Percentiles rank a stretch among this genome's conserved stretches.
Conservation (phyloP, 2,329 filamentous ascomycete genomes). For the Clonostachys rosea region DNA sequence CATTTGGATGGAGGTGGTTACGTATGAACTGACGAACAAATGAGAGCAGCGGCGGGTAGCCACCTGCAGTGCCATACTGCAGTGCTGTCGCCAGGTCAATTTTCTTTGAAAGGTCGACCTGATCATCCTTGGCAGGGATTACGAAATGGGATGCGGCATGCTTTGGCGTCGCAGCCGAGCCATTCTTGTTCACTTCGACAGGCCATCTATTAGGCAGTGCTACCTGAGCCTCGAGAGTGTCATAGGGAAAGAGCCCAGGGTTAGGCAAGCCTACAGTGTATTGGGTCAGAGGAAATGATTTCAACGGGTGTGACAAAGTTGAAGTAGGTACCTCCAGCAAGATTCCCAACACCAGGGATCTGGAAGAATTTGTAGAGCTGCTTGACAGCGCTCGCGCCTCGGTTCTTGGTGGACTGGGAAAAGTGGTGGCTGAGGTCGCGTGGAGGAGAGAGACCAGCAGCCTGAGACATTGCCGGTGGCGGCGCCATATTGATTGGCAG, state of each 20-base stretch:
- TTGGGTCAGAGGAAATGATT: neutral
- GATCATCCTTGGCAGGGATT: conserved; percentile 64
- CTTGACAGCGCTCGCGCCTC: conserved; percentile 67
- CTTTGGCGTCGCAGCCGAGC: conserved; percentile 28
- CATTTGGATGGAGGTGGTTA: conserved; percentile 72
- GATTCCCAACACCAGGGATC: conserved; percentile 57
- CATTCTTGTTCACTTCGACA: conserved; percentile 57
- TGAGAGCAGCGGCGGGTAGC: conserved; percentile 72
- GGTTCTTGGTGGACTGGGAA: conserved; percentile 62
- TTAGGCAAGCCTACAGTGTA: conserved; percentile 66
- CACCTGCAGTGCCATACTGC: conserved; percentile 81
- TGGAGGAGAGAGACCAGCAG: conserved; percentile 34
- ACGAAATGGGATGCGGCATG: conserved; percentile 48
- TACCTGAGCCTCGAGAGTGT: conserved; percentile 80
- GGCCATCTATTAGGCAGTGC: conserved; percentile 73
- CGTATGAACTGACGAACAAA: conserved; percentile 77
- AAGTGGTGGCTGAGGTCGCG: conserved; percentile 77
- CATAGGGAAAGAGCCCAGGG: conserved; percentile 79
- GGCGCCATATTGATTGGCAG: conserved; percentile 6
- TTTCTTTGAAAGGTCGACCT: conserved; percentile 57
- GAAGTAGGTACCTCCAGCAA: conserved; percentile 45
- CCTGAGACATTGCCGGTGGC: conserved; percentile 5
- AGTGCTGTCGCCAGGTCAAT: conserved; percentile 79
- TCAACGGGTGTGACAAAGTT: neutral
- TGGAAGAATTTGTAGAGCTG: conserved; percentile 80